Percentiles rank a stretch among this genome's conserved stretches.
Evolutionary conservation across 2,329 filamentous ascomycete genomes (phyloP).

Genomic region (Aspergillus aculeatus): DNA sequence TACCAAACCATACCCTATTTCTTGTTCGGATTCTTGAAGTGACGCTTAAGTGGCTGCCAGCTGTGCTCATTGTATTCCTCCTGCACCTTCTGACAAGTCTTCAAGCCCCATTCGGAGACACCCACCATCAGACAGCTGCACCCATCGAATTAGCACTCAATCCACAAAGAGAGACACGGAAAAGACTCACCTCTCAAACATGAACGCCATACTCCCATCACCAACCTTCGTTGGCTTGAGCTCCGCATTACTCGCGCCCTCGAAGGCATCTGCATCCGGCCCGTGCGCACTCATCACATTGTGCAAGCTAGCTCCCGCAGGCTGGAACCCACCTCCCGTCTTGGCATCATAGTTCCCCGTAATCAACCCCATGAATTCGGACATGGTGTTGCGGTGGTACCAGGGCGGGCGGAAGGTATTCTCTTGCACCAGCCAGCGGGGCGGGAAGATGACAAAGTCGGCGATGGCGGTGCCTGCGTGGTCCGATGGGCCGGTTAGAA

Average conservation of each 20-base stretch:
- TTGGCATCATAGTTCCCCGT: constrained; percentile 62
- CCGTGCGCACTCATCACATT: constrained; percentile 72
- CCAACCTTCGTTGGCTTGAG: constrained; percentile 58
- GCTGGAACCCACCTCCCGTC: constrained; percentile 57
- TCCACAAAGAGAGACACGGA: neutral
- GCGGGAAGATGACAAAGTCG: constrained; percentile 65
- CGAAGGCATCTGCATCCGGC: constrained; percentile 56
- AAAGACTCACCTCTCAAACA: constrained; percentile 56
- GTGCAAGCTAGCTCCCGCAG: constrained; percentile 63
- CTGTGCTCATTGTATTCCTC: constrained; percentile 76
- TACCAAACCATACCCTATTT: neutral
- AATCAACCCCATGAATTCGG: constrained; percentile 66
- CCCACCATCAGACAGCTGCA: constrained; percentile 64
- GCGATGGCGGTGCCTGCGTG: constrained; percentile 62
- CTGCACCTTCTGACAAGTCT: constrained; percentile 68
- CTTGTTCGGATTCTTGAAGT: constrained; percentile 58
- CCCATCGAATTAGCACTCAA: constrained; percentile 39
- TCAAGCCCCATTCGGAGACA: constrained; percentile 70
- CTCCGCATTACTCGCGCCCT: constrained; percentile 54
- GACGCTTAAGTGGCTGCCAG: constrained; percentile 68
- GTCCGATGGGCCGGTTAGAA: constrained; percentile 59
- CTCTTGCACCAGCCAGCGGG: constrained; percentile 62
- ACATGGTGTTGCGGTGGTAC: constrained; percentile 66
- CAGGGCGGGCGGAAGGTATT: constrained; percentile 61
- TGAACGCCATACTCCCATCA: constrained; percentile 63